Conservation (phyloP, 345 rosid species). For the Excoecaria agallocha region DNA sequence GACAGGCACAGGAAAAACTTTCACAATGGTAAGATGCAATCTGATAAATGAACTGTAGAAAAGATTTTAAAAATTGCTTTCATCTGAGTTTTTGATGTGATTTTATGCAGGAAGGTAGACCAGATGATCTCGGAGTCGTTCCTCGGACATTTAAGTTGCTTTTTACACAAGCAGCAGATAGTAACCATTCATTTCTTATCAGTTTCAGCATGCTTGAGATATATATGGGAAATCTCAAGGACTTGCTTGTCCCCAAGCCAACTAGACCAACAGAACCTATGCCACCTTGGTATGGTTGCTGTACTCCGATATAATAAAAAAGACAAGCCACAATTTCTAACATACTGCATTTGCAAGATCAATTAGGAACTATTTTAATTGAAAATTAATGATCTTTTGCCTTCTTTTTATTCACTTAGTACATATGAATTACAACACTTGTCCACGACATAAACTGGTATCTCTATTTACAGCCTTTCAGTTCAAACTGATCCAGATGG, state of each 20-base stretch:
- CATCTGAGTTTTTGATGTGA: neutral
- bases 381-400: neutral
- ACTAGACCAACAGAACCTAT: slow-evolving; percentile 44
- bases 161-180: slow-evolving; percentile 52
- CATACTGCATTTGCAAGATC: neutral
- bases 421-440: slow-evolving; percentile 8
- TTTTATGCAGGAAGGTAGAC: slow-evolving; percentile 59
- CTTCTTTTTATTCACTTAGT: neutral
- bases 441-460: slow-evolving; percentile 6
- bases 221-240: slow-evolving; percentile 75
- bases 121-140: slow-evolving; percentile 58
- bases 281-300: slow-evolving; percentile 48
- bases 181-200: slow-evolving; percentile 50
- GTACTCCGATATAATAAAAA: no score
- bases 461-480: slow-evolving; percentile 53
- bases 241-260: slow-evolving; percentile 49
- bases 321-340: neutral
- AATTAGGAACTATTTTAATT: neutral
- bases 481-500: slow-evolving; percentile 59
- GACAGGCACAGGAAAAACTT: slow-evolving; percentile 83
- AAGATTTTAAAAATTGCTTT: neutral
- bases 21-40: slow-evolving; percentile 55
- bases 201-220: slow-evolving; percentile 84
- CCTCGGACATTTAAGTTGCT: slow-evolving; percentile 57
- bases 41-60: no score